Evolutionary conservation across 2,329 filamentous ascomycete genomes (phyloP).

Genomic region (Cryoendolithus antarcticus): DNA sequence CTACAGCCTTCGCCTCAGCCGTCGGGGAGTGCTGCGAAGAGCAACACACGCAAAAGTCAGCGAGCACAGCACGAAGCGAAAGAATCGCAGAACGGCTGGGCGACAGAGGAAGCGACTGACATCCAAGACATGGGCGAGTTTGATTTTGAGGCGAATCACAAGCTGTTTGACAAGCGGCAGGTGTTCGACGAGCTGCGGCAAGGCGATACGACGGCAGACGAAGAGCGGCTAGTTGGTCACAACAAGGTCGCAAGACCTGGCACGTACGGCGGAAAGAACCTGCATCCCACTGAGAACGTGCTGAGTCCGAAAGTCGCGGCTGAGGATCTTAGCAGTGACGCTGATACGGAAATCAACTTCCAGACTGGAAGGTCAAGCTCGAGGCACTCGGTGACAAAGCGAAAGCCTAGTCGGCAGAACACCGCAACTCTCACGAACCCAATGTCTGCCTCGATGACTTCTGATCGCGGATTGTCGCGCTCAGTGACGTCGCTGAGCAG

Average conservation of each 20-base stretch:
- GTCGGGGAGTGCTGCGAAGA: slow-evolving; percentile 25
- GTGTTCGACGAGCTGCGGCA: slow-evolving; percentile 87
- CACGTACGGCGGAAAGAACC: slow-evolving; percentile 63
- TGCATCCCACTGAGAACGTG: slow-evolving; percentile 86
- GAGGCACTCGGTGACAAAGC: slow-evolving; percentile 17
- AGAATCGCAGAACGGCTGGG: slow-evolving; percentile 66
- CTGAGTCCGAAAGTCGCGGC: slow-evolving; percentile 44
- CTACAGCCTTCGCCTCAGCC: slow-evolving; percentile 46
- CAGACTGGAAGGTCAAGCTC: slow-evolving; percentile 22
- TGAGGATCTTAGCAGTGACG: slow-evolving; percentile 20
- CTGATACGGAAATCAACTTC: slow-evolving; percentile 23
- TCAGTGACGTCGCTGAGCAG: slow-evolving; percentile 14
- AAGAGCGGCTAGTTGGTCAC: slow-evolving; percentile 79
- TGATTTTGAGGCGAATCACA: slow-evolving; percentile 78
- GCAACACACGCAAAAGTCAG: slow-evolving; percentile 25
- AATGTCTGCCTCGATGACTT: slow-evolving; percentile 18
- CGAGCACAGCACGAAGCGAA: slow-evolving; percentile 38
- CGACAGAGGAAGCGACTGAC: slow-evolving; percentile 89
- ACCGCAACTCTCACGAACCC: slow-evolving; percentile 29
- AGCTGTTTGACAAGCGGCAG: slow-evolving; percentile 86
- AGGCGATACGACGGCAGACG: slow-evolving; percentile 79
- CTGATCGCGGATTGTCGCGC: slow-evolving; percentile 14
- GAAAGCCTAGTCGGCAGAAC: slow-evolving; percentile 25
- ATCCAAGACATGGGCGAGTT: slow-evolving; percentile 90
- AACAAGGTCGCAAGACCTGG: slow-evolving; percentile 51